Evolutionary conservation across 202 grass and related monocot species (phyloP).

Genomic region (Dendrocalamus latiflorus): DNA sequence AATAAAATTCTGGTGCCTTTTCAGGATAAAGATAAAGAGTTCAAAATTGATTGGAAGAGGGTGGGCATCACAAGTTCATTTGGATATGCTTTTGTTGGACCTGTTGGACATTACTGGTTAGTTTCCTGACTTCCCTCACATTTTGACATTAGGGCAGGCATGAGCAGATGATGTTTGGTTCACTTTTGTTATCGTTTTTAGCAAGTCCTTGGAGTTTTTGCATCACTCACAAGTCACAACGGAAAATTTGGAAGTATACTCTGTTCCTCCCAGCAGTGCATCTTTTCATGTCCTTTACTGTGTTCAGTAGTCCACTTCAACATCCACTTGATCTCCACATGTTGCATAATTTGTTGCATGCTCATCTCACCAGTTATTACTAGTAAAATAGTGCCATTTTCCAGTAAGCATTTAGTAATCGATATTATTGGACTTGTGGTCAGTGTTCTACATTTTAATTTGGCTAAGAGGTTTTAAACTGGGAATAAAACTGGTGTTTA

Average conservation of each 20-base stretch:
- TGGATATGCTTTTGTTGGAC: constrained; percentile 90
- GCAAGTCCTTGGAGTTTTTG: not conserved
- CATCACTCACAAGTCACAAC: not conserved
- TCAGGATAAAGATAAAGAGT: constrained; percentile 72
- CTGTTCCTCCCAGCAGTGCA: too few species aligned
- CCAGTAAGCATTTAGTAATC: not conserved
- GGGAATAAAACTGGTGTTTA: not conserved
- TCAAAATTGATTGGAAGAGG: constrained; percentile 92
- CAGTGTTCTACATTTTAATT: not conserved
- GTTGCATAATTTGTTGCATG: not conserved
- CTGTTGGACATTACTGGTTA: constrained; percentile 91
- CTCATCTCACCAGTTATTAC: not conserved
- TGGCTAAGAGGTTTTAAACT: not conserved
- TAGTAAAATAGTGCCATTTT: not conserved
- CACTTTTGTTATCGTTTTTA: not conserved
- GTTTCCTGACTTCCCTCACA: constrained; percentile 9
- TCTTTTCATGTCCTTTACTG: not conserved
- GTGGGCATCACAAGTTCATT: constrained; percentile 85
- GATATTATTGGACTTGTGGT: not conserved
- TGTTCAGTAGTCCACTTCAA: not conserved
- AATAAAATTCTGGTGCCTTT: not conserved
- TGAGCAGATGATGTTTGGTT: not conserved
- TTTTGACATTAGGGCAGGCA: not conserved
- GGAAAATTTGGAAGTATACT: not conserved
- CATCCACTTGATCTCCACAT: not conserved